Conservation (phyloP, 2,329 filamentous ascomycete species). For the Fusarium sp. region DNA sequence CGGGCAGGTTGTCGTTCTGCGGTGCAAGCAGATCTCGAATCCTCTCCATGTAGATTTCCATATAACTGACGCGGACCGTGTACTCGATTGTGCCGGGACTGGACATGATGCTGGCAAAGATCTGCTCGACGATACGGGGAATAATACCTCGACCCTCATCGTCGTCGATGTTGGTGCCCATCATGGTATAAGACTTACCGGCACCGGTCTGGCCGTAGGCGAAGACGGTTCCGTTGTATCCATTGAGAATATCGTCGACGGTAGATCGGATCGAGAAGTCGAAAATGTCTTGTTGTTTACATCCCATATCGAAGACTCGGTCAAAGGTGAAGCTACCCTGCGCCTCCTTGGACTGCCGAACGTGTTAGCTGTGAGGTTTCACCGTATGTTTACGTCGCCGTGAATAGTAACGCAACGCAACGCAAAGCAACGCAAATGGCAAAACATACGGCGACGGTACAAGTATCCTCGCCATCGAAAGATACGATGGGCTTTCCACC, state of each 20-base stretch:
- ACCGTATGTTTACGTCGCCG: neutral
- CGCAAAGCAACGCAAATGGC: neutral
- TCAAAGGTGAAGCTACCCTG: slow-evolving; percentile 94
- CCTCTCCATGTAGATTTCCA: slow-evolving; percentile 99
- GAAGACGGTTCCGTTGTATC: slow-evolving; percentile 99
- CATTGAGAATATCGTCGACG: slow-evolving; percentile 97
- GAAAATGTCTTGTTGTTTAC: slow-evolving; percentile 92
- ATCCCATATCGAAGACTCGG: slow-evolving; percentile 94
- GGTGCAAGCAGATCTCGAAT: slow-evolving; percentile 93
- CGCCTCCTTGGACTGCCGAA: slow-evolving; percentile 78
- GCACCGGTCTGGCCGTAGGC: slow-evolving; percentile 98
- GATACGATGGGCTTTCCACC: slow-evolving; percentile 91
- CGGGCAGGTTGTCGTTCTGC: slow-evolving; percentile 93
- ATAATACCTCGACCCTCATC: slow-evolving; percentile 90
- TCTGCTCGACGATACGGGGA: slow-evolving; percentile 95
- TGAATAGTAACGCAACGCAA: neutral
- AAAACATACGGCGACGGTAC: slow-evolving; percentile 77
- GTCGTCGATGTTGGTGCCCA: slow-evolving; percentile 84
- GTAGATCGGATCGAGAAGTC: slow-evolving; percentile 96
- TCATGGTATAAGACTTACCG: slow-evolving; percentile 98
- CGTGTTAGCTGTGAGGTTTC: slow-evolving; percentile 36
- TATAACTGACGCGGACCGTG: slow-evolving; percentile 97
- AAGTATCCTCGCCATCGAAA: slow-evolving; percentile 91
- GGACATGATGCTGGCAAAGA: slow-evolving; percentile 92
- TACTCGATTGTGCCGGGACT: slow-evolving; percentile 96